A percentile compares a stretch with the other conserved stretches of the same genome.
These are phyloP conservation scores for Alternaria burnsii DNA, from an alignment of 2,329 filamentous ascomycete species.

Conservation along the genomic window DNA sequence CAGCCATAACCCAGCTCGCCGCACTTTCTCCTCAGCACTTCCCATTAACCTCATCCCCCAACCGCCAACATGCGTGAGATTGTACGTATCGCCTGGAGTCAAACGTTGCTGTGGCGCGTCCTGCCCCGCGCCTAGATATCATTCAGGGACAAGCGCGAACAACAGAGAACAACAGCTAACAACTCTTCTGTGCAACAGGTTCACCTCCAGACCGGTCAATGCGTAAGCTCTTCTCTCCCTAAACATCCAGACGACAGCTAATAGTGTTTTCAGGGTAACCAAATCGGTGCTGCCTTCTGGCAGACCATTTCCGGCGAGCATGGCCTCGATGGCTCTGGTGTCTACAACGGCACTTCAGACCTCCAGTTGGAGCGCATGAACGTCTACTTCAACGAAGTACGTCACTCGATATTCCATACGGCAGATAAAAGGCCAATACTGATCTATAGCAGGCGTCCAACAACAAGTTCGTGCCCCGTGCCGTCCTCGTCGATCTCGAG, in stretches of 20 bases:
- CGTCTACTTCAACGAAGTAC: slow-evolving; percentile 97
- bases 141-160: slow-evolving; percentile 43
- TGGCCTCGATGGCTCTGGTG: slow-evolving; percentile 95
- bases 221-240: slow-evolving; percentile 69
- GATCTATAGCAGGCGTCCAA: slow-evolving; percentile 74
- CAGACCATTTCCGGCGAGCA: slow-evolving; percentile 73
- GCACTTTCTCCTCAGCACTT: slow-evolving; percentile 44
- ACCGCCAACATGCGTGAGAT: slow-evolving; percentile 71
- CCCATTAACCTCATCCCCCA: slow-evolving; percentile 30
- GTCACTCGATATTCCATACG: slow-evolving; percentile 34
- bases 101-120: slow-evolving; percentile 54
- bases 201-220: slow-evolving; percentile 99
- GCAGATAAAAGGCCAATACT: slow-evolving; percentile 27
- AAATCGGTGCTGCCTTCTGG: slow-evolving; percentile 99
- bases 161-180: slow-evolving; percentile 65
- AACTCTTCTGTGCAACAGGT: slow-evolving; percentile 70
- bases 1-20: slow-evolving; percentile 39
- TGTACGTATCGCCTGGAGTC: slow-evolving; percentile 59
- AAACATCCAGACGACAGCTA: slow-evolving; percentile 31
- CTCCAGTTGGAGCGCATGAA: slow-evolving; percentile 99
- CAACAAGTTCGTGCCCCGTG: slow-evolving; percentile 99
- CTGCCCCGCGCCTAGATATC: slow-evolving; percentile 51
- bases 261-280: slow-evolving; percentile 80
- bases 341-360: slow-evolving; percentile 98
- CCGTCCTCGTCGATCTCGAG: slow-evolving; percentile 99